Evolutionary conservation across 257 asterid genomes (phyloP), one percentile per base, ranked within the genome.

Genomic region (Jaltomata sinuosa): DNA sequence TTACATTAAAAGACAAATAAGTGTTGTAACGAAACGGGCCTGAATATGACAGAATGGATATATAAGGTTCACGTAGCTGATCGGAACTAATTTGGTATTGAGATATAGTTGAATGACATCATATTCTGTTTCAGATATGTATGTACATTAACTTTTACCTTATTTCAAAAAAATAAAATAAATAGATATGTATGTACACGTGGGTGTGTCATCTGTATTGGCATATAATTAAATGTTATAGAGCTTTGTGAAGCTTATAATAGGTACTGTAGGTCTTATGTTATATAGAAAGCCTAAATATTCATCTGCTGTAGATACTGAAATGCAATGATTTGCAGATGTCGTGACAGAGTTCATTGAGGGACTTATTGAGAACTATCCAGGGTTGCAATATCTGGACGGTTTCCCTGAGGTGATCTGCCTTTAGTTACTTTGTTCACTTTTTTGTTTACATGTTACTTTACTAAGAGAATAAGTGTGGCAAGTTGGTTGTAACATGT

Each of bases 291-390:
- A 76, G 27, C 61, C 10, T 49, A 76, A 67, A 2, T 76, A 29
- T 8, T 49, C 16, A 77, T 77, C 0, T 77, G 40, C 81, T 77
- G 62, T 77, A 47, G 40, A 77, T 29, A 77, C 82, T 77, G 62
- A 77, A 77, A 45, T 77, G 27, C 59, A 49, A 77, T 49, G 82
- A 49, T 83, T 85, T 90, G 86, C 97, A 96, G 99, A 96, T 91
- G 98, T 93, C 21, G 98, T 93, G 88, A 96, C 93, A 8, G 99
- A 96, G 94, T 94, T 93, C 88, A 96, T 96, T 40, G 99, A 94
- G 90, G 98, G 99, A 32, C 88, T 96, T 84, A 97, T 93, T 80
- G 99, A 96, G 89, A 95, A 97, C 80, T 96, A 92, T 87, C 97
- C 98, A 21, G 97, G 96, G 22, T 89, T 96, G 94, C 99, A 96